Conservation (phyloP, 495 filamentous ascomycete genomes). For the Rusavskia elegans region DNA sequence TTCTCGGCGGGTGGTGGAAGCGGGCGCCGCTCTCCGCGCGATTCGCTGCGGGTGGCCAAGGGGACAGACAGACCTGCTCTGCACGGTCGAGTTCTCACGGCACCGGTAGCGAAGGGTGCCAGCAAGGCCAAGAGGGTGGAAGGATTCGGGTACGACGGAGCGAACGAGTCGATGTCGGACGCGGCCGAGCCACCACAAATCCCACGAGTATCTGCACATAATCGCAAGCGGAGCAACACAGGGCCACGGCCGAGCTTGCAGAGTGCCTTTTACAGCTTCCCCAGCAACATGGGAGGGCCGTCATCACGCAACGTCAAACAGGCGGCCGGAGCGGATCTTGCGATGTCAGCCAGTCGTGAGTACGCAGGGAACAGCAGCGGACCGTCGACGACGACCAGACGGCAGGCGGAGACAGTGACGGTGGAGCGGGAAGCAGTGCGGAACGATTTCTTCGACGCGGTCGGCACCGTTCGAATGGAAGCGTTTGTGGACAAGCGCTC, state of each 20-base stretch:
- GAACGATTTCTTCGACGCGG: slow-evolving; percentile 41
- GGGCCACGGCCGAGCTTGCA: slow-evolving; percentile 37
- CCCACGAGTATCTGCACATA: slow-evolving; percentile 49
- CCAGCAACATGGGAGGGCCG: slow-evolving; percentile 8
- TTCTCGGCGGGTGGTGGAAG: slow-evolving; percentile 20
- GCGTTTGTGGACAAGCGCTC: slow-evolving; percentile 57
- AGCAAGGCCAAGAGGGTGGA: slow-evolving; percentile 21
- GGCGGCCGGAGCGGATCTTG: background rate
- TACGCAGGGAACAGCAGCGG: background rate
- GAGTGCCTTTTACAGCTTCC: slow-evolving; percentile 15
- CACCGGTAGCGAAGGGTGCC: slow-evolving; percentile 15
- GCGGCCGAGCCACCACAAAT: slow-evolving; percentile 68
- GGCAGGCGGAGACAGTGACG: background rate
- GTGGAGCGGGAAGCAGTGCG: slow-evolving; percentile 13
- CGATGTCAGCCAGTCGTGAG: background rate
- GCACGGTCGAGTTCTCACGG: slow-evolving; percentile 11
- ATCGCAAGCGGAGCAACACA: slow-evolving; percentile 74
- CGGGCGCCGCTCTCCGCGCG: slow-evolving; percentile 49
- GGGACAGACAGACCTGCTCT: slow-evolving; percentile 41
- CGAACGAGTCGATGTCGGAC: slow-evolving; percentile 17
- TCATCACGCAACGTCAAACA: slow-evolving; percentile 5
- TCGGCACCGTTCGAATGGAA: slow-evolving; percentile 93
- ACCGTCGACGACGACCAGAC: background rate
- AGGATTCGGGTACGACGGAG: slow-evolving; percentile 5
- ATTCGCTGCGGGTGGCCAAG: slow-evolving; percentile 84